A percentile compares a stretch with the other conserved stretches of the same genome.
phyloP scores from a whole-genome alignment of 257 asterid species.

The Craterostigma plantagineum region DNA sequence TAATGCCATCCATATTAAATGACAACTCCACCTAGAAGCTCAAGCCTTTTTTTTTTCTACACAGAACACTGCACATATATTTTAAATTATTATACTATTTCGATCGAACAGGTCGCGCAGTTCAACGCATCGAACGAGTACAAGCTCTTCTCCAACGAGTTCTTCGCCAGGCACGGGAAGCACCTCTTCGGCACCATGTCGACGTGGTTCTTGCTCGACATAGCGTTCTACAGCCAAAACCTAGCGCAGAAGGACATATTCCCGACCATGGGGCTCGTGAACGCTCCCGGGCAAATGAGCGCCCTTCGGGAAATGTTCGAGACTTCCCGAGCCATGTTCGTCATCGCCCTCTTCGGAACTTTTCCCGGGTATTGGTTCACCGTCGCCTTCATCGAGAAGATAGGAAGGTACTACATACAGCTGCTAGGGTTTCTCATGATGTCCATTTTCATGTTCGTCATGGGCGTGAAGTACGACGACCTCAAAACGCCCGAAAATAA shows the following conservation, averaged over 20 bases:
- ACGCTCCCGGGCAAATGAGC: neutral
- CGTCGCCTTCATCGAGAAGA: constrained; percentile 32
- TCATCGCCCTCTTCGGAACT: constrained; percentile 30
- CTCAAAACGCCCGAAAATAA: constrained; percentile 14
- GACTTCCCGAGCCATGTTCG: constrained; percentile 29
- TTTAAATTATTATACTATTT: too few species aligned
- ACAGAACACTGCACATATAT: too few species aligned
- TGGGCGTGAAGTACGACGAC: constrained; percentile 21
- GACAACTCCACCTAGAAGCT: too few species aligned
- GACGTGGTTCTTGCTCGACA: constrained; percentile 32
- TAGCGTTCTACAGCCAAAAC: constrained; percentile 37
- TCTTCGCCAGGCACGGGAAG: constrained; percentile 31
- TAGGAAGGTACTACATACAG: constrained; percentile 40
- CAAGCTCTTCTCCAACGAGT: constrained; percentile 21
- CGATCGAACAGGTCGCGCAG: neutral
- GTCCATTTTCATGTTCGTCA: constrained; percentile 20
- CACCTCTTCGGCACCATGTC: constrained; percentile 32
- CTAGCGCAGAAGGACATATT: constrained; percentile 29
- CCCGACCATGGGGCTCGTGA: constrained; percentile 5
- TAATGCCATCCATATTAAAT: too few species aligned
- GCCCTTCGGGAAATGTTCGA: constrained; percentile 29
- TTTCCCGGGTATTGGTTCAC: constrained; percentile 49
- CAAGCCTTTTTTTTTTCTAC: too few species aligned
- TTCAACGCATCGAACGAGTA: constrained; percentile 9
- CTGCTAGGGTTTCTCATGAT: constrained; percentile 32